These are phyloP conservation scores for Trametes cingulata DNA, from an alignment of 768 basidiomycete species.

Conservation along the genomic window DNA sequence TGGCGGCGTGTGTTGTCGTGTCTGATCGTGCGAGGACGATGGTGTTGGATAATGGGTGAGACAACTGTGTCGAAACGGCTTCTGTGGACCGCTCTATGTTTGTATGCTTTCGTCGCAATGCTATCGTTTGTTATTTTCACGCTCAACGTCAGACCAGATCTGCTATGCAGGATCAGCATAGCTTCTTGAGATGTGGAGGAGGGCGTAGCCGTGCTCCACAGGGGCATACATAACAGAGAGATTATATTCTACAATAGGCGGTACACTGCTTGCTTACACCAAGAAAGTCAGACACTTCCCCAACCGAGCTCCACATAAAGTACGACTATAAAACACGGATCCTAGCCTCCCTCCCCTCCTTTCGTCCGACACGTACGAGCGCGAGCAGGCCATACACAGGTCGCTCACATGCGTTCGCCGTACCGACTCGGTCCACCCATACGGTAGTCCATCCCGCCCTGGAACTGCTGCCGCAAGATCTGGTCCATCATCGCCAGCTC, in stretches of 20 bases:
- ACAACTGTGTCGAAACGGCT: not conserved
- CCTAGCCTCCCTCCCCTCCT: not conserved
- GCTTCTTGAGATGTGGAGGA: too few species aligned
- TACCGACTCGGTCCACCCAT: conserved; percentile 8
- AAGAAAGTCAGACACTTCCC: not conserved
- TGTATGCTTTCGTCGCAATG: conserved; percentile 9
- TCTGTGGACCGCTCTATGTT: not conserved
- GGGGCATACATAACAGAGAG: not conserved
- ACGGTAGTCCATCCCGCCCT: conserved; percentile 11
- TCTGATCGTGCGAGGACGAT: too few species aligned
- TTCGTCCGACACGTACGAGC: not conserved
- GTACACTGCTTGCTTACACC: conserved; percentile 12
- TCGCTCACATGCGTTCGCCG: not conserved
- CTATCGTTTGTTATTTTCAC: conserved; percentile 12
- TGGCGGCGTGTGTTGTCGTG: not conserved
- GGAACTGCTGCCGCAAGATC: conserved; percentile 28
- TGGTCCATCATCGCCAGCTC: conserved; percentile 33
- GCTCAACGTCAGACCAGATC: too few species aligned
- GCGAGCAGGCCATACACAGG: not conserved
- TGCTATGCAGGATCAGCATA: too few species aligned
- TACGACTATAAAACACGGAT: not conserved
- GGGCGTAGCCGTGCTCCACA: too few species aligned
- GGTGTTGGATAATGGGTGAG: not conserved
- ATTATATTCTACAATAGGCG: conserved; percentile 15
- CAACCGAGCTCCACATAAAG: not conserved